A percentile compares a stretch with the other conserved stretches of the same genome.
These are phyloP conservation scores for Onygenales sp. DNA, from an alignment of 2,329 filamentous ascomycete species.

Conservation along the genomic window DNA sequence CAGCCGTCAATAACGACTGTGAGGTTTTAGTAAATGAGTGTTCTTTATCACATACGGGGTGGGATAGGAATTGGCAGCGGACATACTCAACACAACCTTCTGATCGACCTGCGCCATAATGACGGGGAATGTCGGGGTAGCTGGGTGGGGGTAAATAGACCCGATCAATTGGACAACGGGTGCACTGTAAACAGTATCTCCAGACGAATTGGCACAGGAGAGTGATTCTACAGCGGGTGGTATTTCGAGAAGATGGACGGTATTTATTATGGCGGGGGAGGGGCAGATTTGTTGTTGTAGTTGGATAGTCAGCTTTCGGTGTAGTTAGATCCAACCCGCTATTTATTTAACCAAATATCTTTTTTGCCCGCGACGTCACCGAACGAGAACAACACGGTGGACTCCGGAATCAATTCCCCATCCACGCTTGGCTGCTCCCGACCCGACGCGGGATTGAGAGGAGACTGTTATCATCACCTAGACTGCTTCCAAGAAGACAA, in stretches of 20 bases:
- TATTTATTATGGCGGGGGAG: neutral
- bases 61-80: slow-evolving; percentile 12
- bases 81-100: slow-evolving; percentile 58
- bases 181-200: neutral
- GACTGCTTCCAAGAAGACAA: too few relatives aligned
- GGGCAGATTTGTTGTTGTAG: neutral
- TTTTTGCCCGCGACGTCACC: neutral
- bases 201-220: neutral
- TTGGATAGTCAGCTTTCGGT: neutral
- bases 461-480: too few relatives aligned
- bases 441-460: too few relatives aligned
- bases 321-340: too few relatives aligned
- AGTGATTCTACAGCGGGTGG: neutral
- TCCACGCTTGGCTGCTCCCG: too few relatives aligned
- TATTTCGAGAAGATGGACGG: neutral
- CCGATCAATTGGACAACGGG: slow-evolving; percentile 1
- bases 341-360: neutral
- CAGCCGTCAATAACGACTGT: slow-evolving; percentile 98
- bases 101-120: slow-evolving; percentile 59
- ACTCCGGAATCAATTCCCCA: neutral
- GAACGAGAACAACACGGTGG: neutral
- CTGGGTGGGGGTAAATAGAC: neutral
- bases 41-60: slow-evolving; percentile 14
- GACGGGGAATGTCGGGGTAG: slow-evolving; percentile 13
- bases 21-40: slow-evolving; percentile 19